phyloP scores from a whole-genome alignment of 371 early-diverging fungal species.

The Zychaea mexicana region DNA sequence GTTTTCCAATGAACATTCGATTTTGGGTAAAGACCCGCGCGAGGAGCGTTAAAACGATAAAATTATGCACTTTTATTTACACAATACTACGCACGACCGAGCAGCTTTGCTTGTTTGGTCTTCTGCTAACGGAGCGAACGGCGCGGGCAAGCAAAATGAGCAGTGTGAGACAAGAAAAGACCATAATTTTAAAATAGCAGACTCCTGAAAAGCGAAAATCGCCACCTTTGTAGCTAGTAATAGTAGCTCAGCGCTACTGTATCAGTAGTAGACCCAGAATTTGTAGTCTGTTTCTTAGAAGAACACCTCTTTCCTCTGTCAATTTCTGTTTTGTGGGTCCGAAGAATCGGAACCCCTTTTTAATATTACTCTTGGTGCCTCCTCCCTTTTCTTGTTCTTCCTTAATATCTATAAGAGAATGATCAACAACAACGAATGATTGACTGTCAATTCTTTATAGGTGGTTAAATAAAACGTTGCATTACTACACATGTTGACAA shows the following conservation, averaged over 20 bases:
- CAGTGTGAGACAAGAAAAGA: neutral
- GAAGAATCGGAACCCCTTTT: neutral
- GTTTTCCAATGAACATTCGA: slow-evolving; percentile 6
- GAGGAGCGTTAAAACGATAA: neutral
- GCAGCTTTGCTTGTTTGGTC: too few relatives aligned
- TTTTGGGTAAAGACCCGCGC: neutral
- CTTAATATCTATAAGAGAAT: neutral
- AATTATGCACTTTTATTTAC: slow-evolving; percentile 5
- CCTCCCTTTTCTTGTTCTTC: too few relatives aligned
- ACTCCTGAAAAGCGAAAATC: neutral
- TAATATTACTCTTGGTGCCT: neutral
- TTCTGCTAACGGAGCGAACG: too few relatives aligned
- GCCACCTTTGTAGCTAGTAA: neutral
- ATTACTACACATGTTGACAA: neutral
- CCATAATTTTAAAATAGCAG: too few relatives aligned
- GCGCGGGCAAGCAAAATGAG: neutral
- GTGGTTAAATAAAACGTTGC: too few relatives aligned
- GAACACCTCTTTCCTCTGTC: too few relatives aligned
- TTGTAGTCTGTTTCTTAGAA: too few relatives aligned
- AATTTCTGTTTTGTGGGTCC: neutral
- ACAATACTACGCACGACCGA: neutral
- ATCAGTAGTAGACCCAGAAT: too few relatives aligned
- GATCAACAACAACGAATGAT: neutral
- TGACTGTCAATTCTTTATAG: too few relatives aligned
- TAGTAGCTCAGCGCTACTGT: too few relatives aligned